Evolutionary conservation across 495 filamentous ascomycete genomes (phyloP).

Genomic region (Neurospora sp.): DNA sequence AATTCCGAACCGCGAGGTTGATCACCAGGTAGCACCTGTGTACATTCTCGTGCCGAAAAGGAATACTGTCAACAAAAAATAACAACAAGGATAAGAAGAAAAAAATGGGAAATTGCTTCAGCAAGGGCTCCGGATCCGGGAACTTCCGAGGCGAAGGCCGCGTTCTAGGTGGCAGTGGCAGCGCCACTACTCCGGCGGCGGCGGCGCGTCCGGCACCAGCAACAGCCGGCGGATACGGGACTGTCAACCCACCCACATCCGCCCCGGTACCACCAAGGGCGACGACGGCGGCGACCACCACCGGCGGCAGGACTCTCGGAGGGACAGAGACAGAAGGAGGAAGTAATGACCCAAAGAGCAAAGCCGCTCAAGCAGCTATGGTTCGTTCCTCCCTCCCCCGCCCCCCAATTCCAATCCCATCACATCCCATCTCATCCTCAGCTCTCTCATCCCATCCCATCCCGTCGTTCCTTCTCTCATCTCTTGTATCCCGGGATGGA

Average conservation of each 20-base stretch:
- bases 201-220: neutral
- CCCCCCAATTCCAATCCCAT: neutral
- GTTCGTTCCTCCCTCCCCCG: slow-evolving; percentile 20
- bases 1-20: neutral
- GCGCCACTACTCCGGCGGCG: neutral
- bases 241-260: neutral
- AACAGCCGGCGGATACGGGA: neutral
- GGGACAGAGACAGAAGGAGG: slow-evolving; percentile 1
- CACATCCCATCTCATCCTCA: neutral
- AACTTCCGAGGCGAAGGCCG: slow-evolving; percentile 43
- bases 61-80: neutral
- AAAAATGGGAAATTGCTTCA: slow-evolving; percentile 69
- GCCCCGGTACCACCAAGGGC: neutral
- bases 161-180: slow-evolving; percentile 37
- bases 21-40: neutral
- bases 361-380: slow-evolving; percentile 61
- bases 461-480: neutral
- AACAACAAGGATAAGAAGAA: neutral
- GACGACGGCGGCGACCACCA: neutral
- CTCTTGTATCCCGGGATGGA: neutral
- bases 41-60: neutral
- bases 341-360: slow-evolving; percentile 40
- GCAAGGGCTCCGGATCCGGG: slow-evolving; percentile 37
- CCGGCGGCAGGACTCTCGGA: neutral
- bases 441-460: neutral